Evolutionary conservation across 2,329 filamentous ascomycete species (phyloP).

Genomic region (Penicillium sp.): DNA sequence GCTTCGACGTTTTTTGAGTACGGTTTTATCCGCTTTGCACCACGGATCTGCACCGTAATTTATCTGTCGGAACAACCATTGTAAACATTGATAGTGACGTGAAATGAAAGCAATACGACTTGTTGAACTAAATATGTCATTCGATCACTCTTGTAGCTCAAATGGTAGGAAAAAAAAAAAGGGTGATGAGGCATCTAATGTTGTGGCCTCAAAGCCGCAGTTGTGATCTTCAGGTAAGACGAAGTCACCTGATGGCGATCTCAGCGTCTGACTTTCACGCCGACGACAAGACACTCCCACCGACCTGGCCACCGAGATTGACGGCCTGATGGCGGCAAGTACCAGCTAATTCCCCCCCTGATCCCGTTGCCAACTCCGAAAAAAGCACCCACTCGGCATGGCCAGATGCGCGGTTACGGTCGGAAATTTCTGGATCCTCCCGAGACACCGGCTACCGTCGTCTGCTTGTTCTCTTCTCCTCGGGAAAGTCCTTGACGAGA

Average conservation of each 20-base stretch:
- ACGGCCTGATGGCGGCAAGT: neutral
- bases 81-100: neutral
- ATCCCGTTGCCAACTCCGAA: constrained; percentile 4
- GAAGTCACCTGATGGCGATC: constrained; percentile 1
- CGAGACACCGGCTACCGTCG: constrained; percentile 10
- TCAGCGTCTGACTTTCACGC: neutral
- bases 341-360: neutral
- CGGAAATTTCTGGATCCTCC: constrained; percentile 27
- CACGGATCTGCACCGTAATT: constrained; percentile 47
- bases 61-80: constrained; percentile 45
- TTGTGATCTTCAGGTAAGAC: neutral
- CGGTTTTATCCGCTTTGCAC: constrained; percentile 41
- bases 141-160: neutral
- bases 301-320: neutral
- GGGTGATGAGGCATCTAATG: neutral
- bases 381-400: constrained; percentile 10
- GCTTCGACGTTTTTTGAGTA: constrained; percentile 54
- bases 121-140: neutral
- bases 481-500: constrained; percentile 12
- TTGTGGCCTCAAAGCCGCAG: neutral
- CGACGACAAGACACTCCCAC: neutral
- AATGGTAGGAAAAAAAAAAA: neutral
- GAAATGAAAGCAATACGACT: neutral
- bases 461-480: constrained; percentile 12
- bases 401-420: constrained; percentile 19